Evolutionary conservation across 164 flowering plant species (phyloP).

Genomic region (Platanus orientalis): DNA sequence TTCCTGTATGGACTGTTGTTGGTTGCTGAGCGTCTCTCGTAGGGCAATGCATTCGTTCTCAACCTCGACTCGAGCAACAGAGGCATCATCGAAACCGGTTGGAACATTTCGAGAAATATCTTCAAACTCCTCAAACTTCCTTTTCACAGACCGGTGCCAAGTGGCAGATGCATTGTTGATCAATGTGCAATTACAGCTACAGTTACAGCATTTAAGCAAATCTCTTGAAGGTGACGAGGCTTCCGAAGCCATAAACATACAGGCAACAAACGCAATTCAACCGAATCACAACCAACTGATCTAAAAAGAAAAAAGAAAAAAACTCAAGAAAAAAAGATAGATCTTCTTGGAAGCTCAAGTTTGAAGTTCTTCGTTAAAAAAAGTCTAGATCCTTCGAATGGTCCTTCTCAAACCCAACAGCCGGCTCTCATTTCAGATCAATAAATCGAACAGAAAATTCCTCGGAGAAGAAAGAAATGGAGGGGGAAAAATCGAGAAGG

Average conservation of each 20-base stretch:
- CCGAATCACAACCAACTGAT: not conserved
- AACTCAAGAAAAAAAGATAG: not conserved
- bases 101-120: constrained; percentile 15
- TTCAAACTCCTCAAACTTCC: constrained; percentile 49
- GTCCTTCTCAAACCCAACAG: not conserved
- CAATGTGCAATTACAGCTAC: constrained; percentile 43
- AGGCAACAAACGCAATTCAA: not conserved
- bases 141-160: constrained; percentile 52
- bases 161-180: not conserved
- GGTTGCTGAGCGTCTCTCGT: constrained; percentile 52
- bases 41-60: constrained; percentile 54
- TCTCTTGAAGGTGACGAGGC: not conserved
- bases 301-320: too few species aligned
- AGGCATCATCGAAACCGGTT: constrained; percentile 23
- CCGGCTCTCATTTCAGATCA: too few species aligned
- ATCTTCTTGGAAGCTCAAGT: not conserved
- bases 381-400: not conserved
- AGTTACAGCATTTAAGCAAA: constrained; percentile 40
- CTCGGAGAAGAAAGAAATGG: not conserved
- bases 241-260: not conserved
- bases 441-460: not conserved
- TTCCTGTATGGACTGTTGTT: constrained; percentile 51
- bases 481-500: too few species aligned
- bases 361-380: not conserved
- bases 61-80: constrained; percentile 45